Conservation (phyloP, 495 filamentous ascomycete species). For the Trypethelium eluteriae region DNA sequence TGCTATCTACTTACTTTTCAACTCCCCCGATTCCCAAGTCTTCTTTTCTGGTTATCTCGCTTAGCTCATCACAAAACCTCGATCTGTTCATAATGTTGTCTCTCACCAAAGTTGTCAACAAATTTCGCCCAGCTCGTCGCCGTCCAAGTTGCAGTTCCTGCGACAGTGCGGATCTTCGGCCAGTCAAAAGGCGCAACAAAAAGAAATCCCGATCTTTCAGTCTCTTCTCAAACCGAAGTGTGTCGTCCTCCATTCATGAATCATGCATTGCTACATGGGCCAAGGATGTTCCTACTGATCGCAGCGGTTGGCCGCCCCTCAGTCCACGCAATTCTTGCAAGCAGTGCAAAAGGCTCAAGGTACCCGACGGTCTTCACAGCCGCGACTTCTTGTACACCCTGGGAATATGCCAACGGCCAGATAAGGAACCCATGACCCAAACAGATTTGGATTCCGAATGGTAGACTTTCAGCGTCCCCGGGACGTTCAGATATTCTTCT, state of each 20-base stretch:
- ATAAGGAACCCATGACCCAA: background rate
- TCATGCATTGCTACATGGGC: background rate
- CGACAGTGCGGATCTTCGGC: background rate
- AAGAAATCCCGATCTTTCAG: background rate
- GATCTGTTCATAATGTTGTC: background rate
- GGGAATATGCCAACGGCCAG: background rate
- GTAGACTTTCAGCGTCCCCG: too few species aligned
- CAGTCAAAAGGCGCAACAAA: background rate
- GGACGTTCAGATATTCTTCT: too few species aligned
- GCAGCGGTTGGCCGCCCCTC: background rate
- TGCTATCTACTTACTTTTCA: background rate
- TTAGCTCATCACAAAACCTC: background rate
- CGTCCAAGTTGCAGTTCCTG: background rate
- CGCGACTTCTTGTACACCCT: background rate
- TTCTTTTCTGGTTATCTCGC: too few species aligned
- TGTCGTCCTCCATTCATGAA: background rate
- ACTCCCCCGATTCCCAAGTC: too few species aligned
- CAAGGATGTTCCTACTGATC: background rate
- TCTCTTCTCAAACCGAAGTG: conserved; percentile 1
- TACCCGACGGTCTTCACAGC: background rate
- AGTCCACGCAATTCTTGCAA: background rate
- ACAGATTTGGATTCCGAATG: background rate
- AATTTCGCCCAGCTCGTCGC: background rate
- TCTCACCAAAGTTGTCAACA: background rate
- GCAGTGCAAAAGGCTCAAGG: background rate